Evolutionary conservation across 73 alveolate species (phyloP).

Genomic region (Uronychia setigera): DNA sequence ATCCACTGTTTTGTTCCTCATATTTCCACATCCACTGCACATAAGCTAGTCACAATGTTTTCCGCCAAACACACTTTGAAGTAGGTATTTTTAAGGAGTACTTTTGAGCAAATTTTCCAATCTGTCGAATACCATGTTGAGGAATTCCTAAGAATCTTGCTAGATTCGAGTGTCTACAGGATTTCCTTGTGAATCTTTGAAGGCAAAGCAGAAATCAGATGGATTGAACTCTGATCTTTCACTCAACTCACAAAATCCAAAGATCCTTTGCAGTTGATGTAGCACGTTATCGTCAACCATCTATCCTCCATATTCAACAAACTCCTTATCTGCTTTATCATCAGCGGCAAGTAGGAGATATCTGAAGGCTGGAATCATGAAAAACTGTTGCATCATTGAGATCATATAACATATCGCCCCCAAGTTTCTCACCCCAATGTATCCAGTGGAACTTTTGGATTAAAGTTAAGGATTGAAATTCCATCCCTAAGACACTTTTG

Average conservation of each 20-base stretch:
- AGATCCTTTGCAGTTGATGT: constrained; percentile 58
- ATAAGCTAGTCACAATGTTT: constrained; percentile 62
- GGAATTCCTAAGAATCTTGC: constrained; percentile 80
- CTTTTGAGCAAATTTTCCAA: constrained; percentile 71
- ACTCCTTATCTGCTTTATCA: constrained; percentile 13
- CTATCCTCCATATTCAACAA: constrained; percentile 26
- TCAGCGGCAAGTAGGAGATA: constrained; percentile 38
- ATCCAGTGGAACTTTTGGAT: constrained; percentile 60
- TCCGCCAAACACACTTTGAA: constrained; percentile 84
- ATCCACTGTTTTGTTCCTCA: constrained; percentile 47
- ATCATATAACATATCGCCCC: constrained; percentile 94
- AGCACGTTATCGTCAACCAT: constrained; percentile 57
- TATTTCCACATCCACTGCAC: constrained; percentile 63
- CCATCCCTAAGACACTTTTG: constrained; percentile 66
- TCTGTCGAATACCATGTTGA: constrained; percentile 78
- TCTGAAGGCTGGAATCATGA: constrained; percentile 88
- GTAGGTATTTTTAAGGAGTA: constrained; percentile 78
- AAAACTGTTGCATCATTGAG: constrained; percentile 93
- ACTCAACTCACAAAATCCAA: constrained; percentile 59
- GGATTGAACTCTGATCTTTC: constrained; percentile 74
- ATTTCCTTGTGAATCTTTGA: constrained; percentile 81
- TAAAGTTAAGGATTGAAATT: constrained; percentile 74
- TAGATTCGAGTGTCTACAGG: constrained; percentile 75
- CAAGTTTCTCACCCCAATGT: constrained; percentile 83
- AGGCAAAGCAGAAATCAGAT: constrained; percentile 76